Conservation (phyloP, 345 rosid species). For the Syzygium aqueum region DNA sequence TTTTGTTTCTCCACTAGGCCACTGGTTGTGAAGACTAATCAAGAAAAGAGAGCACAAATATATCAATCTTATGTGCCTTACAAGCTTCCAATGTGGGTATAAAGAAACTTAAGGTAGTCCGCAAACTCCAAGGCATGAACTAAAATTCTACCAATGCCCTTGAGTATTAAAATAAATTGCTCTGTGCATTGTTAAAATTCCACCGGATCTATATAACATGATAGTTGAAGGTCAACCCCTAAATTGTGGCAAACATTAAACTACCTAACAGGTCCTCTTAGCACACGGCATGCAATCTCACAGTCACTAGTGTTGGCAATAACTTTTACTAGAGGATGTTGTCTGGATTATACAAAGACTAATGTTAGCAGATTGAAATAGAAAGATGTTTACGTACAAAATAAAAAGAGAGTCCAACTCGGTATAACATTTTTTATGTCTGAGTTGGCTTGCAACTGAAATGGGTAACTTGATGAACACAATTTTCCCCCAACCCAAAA, state of each 20-base stretch:
- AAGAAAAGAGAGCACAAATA: background rate
- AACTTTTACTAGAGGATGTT: background rate
- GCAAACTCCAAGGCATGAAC: background rate
- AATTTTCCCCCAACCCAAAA: background rate
- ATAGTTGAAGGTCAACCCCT: background rate
- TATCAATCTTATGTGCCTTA: background rate
- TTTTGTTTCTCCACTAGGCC: background rate
- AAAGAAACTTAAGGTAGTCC: background rate
- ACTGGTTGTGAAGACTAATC: background rate
- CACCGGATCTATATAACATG: background rate
- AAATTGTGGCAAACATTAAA: background rate
- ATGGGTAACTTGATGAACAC: background rate
- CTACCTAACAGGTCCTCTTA: background rate
- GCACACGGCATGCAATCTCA: background rate
- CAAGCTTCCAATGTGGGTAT: background rate
- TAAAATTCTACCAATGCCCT: background rate
- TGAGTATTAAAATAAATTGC: background rate
- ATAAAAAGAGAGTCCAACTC: background rate
- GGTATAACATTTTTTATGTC: background rate
- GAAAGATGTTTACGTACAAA: background rate
- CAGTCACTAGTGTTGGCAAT: background rate
- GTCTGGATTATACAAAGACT: background rate
- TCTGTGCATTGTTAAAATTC: background rate
- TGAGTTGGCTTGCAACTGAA: background rate
- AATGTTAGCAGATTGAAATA: background rate